phyloP scores from a whole-genome alignment of 2,329 filamentous ascomycete genomes.

The Piedraia hortae region DNA sequence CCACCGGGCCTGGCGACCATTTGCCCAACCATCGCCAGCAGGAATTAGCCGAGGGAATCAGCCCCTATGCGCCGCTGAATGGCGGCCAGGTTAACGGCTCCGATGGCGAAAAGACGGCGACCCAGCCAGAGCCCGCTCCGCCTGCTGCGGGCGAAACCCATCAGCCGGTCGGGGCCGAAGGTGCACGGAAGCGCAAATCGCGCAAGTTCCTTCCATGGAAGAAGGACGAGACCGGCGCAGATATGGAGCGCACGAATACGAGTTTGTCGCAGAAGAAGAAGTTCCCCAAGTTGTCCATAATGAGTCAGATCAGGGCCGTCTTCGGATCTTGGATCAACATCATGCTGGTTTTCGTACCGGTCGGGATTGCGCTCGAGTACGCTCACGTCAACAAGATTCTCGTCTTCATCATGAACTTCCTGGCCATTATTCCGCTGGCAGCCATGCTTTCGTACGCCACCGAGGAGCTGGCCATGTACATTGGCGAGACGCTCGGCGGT shows the following conservation, averaged over 20 bases:
- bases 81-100: slow-evolving; percentile 1
- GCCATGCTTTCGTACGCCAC: slow-evolving; percentile 69
- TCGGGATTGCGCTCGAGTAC: slow-evolving; percentile 47
- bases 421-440: slow-evolving; percentile 75
- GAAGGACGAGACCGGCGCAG: slow-evolving; percentile 4
- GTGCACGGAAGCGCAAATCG: slow-evolving; percentile 4
- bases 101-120: no score
- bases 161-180: slow-evolving; percentile 2
- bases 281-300: slow-evolving; percentile 8
- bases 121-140: no score
- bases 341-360: slow-evolving; percentile 48
- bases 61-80: neutral
- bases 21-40: slow-evolving; percentile 2
- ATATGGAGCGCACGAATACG: slow-evolving; percentile 5
- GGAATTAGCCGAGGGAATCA: slow-evolving; percentile 1
- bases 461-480: slow-evolving; percentile 56
- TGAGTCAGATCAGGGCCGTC: slow-evolving; percentile 38
- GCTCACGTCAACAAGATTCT: slow-evolving; percentile 29
- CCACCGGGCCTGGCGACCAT: slow-evolving; percentile 2
- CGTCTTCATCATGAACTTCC: slow-evolving; percentile 64
- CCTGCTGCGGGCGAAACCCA: neutral
- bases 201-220: slow-evolving; percentile 7
- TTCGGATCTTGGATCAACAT: slow-evolving; percentile 73
- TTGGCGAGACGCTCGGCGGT: slow-evolving; percentile 63
- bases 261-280: slow-evolving; percentile 7